Conservation (phyloP, 2,329 filamentous ascomycete genomes). For the Dactylonectria macrodidyma region DNA sequence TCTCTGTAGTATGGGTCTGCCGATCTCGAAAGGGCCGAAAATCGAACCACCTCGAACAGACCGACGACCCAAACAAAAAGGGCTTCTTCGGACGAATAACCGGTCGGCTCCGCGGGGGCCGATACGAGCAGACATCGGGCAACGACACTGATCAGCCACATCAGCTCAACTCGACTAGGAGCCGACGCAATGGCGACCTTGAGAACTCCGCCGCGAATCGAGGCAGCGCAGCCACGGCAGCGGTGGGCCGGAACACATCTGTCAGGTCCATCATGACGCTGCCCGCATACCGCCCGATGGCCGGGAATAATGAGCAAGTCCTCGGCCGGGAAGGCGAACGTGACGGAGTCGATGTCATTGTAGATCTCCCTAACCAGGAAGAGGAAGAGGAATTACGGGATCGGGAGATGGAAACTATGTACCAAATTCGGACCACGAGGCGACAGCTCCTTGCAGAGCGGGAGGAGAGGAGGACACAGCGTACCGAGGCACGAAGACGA, state of each 20-base stretch:
- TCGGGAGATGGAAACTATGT: slow-evolving; percentile 92
- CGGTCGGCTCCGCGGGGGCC: slow-evolving; percentile 29
- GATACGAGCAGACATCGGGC: slow-evolving; percentile 52
- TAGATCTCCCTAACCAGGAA: slow-evolving; percentile 86
- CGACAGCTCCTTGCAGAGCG: slow-evolving; percentile 83
- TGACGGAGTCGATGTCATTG: slow-evolving; percentile 89
- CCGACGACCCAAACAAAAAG: slow-evolving; percentile 34
- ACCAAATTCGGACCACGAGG: slow-evolving; percentile 87
- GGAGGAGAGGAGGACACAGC: slow-evolving; percentile 79
- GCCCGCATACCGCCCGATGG: slow-evolving; percentile 83
- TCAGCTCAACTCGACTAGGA: slow-evolving; percentile 42
- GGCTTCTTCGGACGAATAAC: slow-evolving; percentile 42
- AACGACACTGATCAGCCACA: slow-evolving; percentile 50
- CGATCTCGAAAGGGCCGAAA: slow-evolving; percentile 39
- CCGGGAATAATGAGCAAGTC: slow-evolving; percentile 83
- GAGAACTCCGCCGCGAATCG: slow-evolving; percentile 23
- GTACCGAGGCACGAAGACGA: slow-evolving; percentile 79
- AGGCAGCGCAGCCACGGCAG: slow-evolving; percentile 50
- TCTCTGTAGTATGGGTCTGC: slow-evolving; percentile 33
- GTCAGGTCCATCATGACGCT: slow-evolving; percentile 95
- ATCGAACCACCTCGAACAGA: slow-evolving; percentile 10
- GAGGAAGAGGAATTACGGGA: slow-evolving; percentile 86
- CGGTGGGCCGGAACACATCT: slow-evolving; percentile 85
- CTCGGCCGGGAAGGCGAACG: slow-evolving; percentile 92
- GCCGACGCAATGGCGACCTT: slow-evolving; percentile 35